phyloP scores from a whole-genome alignment of 768 basidiomycete species.

The Serendipita sp. region DNA sequence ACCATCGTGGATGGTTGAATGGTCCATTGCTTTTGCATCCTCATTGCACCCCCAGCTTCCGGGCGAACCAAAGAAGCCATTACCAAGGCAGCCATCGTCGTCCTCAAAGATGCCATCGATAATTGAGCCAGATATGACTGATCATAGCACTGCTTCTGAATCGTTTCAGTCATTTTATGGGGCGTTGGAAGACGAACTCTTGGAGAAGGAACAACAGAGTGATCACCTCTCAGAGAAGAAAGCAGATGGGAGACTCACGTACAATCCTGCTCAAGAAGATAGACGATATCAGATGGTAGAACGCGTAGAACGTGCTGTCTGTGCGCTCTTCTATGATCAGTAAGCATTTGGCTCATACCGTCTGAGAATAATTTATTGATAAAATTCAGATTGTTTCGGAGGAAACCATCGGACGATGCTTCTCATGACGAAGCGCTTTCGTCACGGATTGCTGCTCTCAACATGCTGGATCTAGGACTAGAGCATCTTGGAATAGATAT shows the following conservation, averaged over 20 bases:
- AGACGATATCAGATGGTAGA: conserved; percentile 49
- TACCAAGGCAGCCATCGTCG: not conserved
- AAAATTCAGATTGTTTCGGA: conserved; percentile 51
- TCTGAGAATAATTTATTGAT: not conserved
- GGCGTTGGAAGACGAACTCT: conserved; percentile 47
- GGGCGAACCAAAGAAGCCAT: not conserved
- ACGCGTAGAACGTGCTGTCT: conserved; percentile 53
- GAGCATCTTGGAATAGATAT: conserved; percentile 82
- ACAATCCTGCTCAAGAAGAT: conserved; percentile 16
- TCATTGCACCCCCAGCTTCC: conserved; percentile 39
- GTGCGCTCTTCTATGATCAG: conserved; percentile 73
- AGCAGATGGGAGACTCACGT: conserved; percentile 9
- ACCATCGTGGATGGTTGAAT: conserved; percentile 44
- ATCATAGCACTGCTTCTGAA: conserved; percentile 24
- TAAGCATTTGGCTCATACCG: conserved; percentile 17
- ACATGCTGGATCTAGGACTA: conserved; percentile 74
- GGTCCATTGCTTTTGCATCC: conserved; percentile 24
- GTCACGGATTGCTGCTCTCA: conserved; percentile 77
- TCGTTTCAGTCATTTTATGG: conserved; percentile 58
- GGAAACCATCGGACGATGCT: conserved; percentile 54
- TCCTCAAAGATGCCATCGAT: conserved; percentile 9
- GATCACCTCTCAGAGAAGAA: conserved; percentile 21
- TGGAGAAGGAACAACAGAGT: conserved; percentile 15
- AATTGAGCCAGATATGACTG: conserved; percentile 14
- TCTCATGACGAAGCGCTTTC: conserved; percentile 84